A percentile compares a stretch with the other conserved stretches of the same genome.
Evolutionary conservation across 352 stramenopile genomes (phyloP).

Genomic region (Globisporangium solare): DNA sequence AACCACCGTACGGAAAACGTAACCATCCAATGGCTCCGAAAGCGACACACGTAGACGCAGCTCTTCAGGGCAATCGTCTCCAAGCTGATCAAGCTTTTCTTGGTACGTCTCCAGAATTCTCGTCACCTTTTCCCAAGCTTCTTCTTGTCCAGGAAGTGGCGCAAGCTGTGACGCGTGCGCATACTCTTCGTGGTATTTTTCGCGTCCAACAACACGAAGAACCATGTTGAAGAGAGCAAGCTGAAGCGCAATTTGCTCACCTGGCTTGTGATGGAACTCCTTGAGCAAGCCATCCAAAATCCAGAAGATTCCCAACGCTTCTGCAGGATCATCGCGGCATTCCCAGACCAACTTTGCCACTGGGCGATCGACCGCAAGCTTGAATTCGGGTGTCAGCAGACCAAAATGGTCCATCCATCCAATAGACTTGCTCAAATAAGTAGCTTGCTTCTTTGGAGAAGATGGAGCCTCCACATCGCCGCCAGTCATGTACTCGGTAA

Average conservation of each 20-base stretch:
- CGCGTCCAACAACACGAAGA: slow-evolving; percentile 72
- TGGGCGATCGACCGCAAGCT: slow-evolving; percentile 63
- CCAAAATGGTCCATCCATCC: slow-evolving; percentile 90
- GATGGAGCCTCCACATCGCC: slow-evolving; percentile 14
- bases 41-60: slow-evolving; percentile 66
- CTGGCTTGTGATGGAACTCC: slow-evolving; percentile 84
- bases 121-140: slow-evolving; percentile 65
- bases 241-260: slow-evolving; percentile 78
- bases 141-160: slow-evolving; percentile 67
- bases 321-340: slow-evolving; percentile 72
- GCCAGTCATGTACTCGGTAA: slow-evolving; percentile 68
- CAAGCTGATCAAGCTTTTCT: slow-evolving; percentile 63
- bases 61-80: slow-evolving; percentile 58
- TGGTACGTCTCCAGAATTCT: slow-evolving; percentile 63
- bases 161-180: slow-evolving; percentile 52
- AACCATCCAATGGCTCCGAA: slow-evolving; percentile 74
- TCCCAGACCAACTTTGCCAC: slow-evolving; percentile 84
- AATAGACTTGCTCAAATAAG: slow-evolving; percentile 87
- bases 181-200: slow-evolving; percentile 74
- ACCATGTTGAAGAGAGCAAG: slow-evolving; percentile 86
- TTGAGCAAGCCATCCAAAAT: slow-evolving; percentile 71
- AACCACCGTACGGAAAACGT: slow-evolving; percentile 85
- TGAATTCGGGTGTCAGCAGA: slow-evolving; percentile 65
- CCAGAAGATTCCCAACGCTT: slow-evolving; percentile 79
- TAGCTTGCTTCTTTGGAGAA: slow-evolving; percentile 34